Percentiles rank a stretch among this genome's conserved stretches.
Conservation (phyloP, 106 monocot genomes). For the Cymbidium sinense region DNA sequence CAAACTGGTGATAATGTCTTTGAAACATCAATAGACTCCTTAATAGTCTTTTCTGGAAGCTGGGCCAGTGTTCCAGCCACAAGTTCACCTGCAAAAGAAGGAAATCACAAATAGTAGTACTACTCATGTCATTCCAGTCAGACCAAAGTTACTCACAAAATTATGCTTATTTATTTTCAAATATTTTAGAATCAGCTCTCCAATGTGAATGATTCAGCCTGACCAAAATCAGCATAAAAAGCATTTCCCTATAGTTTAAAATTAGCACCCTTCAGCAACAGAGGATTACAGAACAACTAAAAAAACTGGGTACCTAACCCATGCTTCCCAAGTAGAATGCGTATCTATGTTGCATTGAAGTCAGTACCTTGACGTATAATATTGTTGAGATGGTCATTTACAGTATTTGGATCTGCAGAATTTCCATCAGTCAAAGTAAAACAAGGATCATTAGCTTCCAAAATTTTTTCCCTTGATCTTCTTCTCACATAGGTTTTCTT, state of each 20-base stretch:
- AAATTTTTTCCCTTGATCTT: constrained; percentile 22
- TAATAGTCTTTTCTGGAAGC: constrained; percentile 12
- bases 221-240: not conserved
- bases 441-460: constrained; percentile 21
- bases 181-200: not conserved
- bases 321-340: not conserved
- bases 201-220: not conserved
- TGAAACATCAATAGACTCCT: constrained; percentile 4
- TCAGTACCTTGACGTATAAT: constrained; percentile 19
- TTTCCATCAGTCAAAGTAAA: not conserved
- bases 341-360: not conserved
- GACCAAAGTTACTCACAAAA: not conserved
- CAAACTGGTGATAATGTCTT: not conserved
- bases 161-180: not conserved
- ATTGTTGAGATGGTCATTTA: constrained; percentile 3
- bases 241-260: not conserved
- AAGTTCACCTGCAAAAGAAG: constrained; percentile 23
- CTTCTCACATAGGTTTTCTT: constrained; percentile 57
- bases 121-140: not conserved
- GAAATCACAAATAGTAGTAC: not conserved
- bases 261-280: not conserved
- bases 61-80: constrained; percentile 10
- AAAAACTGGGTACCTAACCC: not conserved
- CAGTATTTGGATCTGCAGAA: constrained; percentile 10
- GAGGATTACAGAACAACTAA: not conserved